Evolutionary conservation across 345 rosid genomes (phyloP), one percentile per base, ranked within the genome.

Genomic region (Heritiera fomes): DNA sequence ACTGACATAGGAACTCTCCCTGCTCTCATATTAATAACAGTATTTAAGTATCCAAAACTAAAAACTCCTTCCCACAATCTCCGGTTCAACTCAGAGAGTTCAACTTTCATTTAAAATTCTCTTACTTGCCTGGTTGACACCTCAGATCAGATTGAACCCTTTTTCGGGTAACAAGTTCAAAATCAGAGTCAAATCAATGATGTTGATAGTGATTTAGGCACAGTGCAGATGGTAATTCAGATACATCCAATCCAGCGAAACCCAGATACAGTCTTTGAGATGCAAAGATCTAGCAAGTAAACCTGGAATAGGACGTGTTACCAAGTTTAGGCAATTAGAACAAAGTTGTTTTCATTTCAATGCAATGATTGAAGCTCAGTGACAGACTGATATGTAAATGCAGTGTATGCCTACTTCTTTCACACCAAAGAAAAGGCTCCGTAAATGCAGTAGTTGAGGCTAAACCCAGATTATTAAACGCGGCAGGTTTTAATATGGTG

Each of bases 41-140:
- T 43, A 43, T 43, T 43, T 43, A 7, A 43, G 46, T 43, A 43
- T 23, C 28, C 28, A 23, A 23, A 23, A 23, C 28, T 23, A 23
- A 23, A 23, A 23, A 23, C 28, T 23, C 28, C 28, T 23, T 23
- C 28, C 28, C 28, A 23, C 0, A 23, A 23, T 23, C 28, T 23
- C 28, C 28, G 28, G 28, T 66, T 72, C 53, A 8, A n/a, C 53
- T 13, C 52, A 18, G 55, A 69, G n/a, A 40, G 55, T n/a, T 47
- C 55, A n/a, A 43, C 52, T 43, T 34, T 69, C 73, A 69, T 69
- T 69, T 23, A 69, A 20, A n/a, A 69, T 5, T 67, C 71, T 46
- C 28, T 23, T 67, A 17, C 20, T 14, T 15, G 40, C 34, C 65
- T 14, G 13, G 34, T 10, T 60, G 30, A 60, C 65, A 60, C 38